Base-by-base conservation (phyloP, 228 moss, liverwort and hornwort species). In the Sphagnum fallax region DNA sequence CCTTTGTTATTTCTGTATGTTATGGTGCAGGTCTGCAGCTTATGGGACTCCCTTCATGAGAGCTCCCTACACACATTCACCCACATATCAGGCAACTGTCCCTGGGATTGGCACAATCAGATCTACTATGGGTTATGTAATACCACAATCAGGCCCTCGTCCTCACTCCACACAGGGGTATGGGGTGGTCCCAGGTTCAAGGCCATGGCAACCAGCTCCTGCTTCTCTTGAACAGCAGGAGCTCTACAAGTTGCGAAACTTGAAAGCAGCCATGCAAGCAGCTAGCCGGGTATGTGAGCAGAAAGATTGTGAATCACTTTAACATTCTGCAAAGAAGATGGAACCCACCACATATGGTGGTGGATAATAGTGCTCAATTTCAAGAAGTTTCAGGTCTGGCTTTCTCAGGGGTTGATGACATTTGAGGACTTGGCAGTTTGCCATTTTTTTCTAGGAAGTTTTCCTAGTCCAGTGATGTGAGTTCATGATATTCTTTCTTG, bases 151-250 rank as follows among this genome's bases (percentile, higher is more conserved):
- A 65, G 79, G 88, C 51, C 73, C 79, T 66, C 75, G 81, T 70
- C 66, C 86, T 70, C 87, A 78, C 18, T 63, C 76, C 65, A 32
- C 32, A 32, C 32, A 32, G 32, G 32, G 32, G 32, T 32, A 32
- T 32, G 85, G 83, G 52, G 50, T 64, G 70, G 53, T 83, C 51
- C 82, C 82, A 13, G 91, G 74, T 73, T 69, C 78, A 63, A 85
- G 91, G 66, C 70, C 89, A 67, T 88, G 86, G 82, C 67, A 72
- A 64, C 64, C 78, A 53, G 73, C 72, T 8, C 75, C 81, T 64
- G 79, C 79, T 58, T 69, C 83, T 73, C 68, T 79, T 73, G 91
- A 89, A 76, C 92, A 91, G 82, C 96, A 96, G 69, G 92, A 96
- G 71, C 76, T 89, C 6, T 91, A 96, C 68, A 86, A 88, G 71